Percentiles rank a stretch among this genome's conserved stretches.
phyloP scores from a whole-genome alignment of 2,329 filamentous ascomycete genomes.

The Aspergillus udagawae region DNA sequence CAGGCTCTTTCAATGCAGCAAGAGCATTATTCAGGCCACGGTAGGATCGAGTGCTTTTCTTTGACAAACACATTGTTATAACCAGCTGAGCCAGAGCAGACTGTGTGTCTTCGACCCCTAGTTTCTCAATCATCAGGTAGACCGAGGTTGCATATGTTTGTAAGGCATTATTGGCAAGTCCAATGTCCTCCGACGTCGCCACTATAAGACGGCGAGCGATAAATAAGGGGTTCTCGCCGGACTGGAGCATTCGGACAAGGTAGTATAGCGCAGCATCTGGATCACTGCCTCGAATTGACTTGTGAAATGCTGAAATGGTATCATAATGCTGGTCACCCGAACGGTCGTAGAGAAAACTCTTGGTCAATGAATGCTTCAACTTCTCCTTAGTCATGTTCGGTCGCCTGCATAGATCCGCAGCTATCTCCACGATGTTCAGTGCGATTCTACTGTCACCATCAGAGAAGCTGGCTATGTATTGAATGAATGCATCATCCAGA shows the following conservation, averaged over 20 bases:
- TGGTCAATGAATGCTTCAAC: conserved; percentile 79
- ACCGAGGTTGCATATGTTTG: conserved; percentile 79
- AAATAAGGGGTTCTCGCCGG: conserved; percentile 88
- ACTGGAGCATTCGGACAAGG: conserved; percentile 90
- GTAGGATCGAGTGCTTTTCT: conserved; percentile 86
- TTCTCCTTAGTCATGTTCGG: conserved; percentile 66
- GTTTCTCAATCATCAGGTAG: conserved; percentile 83
- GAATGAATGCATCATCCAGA: conserved; percentile 71
- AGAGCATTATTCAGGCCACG: conserved; percentile 76
- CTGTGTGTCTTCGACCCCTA: conserved; percentile 90
- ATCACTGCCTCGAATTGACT: conserved; percentile 83
- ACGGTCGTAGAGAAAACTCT: conserved; percentile 90
- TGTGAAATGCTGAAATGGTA: conserved; percentile 95
- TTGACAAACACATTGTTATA: conserved; percentile 75
- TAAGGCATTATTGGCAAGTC: conserved; percentile 79
- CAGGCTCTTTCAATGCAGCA: conserved; percentile 74
- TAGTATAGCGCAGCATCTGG: conserved; percentile 90
- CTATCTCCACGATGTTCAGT: conserved; percentile 85
- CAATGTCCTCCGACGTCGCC: conserved; percentile 90
- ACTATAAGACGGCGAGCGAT: conserved; percentile 91
- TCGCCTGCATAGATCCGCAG: conserved; percentile 68
- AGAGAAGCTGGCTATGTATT: conserved; percentile 78
- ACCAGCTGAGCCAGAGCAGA: conserved; percentile 87
- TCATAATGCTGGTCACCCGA: conserved; percentile 97
- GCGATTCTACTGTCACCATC: conserved; percentile 92